Conservation (phyloP, 306 rosid species). For the Crotalaria pallida region DNA sequence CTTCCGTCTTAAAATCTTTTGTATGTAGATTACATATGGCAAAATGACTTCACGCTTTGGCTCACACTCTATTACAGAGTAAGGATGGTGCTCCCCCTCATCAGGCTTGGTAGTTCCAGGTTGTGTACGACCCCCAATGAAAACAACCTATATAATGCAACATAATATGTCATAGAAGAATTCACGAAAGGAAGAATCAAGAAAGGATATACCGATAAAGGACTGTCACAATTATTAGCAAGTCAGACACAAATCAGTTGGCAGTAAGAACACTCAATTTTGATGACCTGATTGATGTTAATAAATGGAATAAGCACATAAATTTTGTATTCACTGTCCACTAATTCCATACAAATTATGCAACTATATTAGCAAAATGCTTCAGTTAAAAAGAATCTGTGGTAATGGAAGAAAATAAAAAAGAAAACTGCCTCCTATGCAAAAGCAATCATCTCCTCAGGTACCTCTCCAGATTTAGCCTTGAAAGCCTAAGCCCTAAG, state of each 20-base stretch:
- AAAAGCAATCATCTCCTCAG: too few relatives aligned
- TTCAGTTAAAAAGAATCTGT: neutral
- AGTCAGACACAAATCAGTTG: neutral
- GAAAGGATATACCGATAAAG: neutral
- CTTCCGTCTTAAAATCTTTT: slow-evolving; percentile 86
- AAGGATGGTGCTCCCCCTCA: slow-evolving; percentile 98
- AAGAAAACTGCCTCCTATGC: neutral
- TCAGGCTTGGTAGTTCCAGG: slow-evolving; percentile 99
- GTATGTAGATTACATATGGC: slow-evolving; percentile 88
- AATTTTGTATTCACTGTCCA: neutral
- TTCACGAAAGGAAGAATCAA: neutral
- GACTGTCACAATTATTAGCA: slow-evolving; percentile 36
- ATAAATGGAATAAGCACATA: neutral
- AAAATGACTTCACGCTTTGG: slow-evolving; percentile 79
- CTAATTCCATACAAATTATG: neutral
- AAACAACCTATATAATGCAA: slow-evolving; percentile 61
- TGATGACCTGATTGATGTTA: neutral
- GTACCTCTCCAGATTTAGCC: too few relatives aligned
- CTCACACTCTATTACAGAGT: slow-evolving; percentile 81
- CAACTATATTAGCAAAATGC: neutral
- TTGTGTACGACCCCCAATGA: slow-evolving; percentile 99
- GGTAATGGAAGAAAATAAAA: neutral
- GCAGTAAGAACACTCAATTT: neutral
- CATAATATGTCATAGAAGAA: neutral
- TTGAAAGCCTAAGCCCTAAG: too few relatives aligned